Evolutionary conservation across 306 rosid species (phyloP).

Genomic region (barrel medic (Medicago truncatula)): MtrunA17r5.0-ANR NC_053042.1:44387501-44388000

Average conservation of each 20-base stretch:
- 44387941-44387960: not conserved
- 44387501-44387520: constrained; percentile 5
- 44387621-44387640: constrained; percentile 96
- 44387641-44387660: constrained; percentile 65
- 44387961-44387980: not conserved
- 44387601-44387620: constrained; percentile 76
- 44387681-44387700: not conserved
- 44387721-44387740: constrained; percentile 18
- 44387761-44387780: constrained; percentile 14
- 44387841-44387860: constrained; percentile 26
- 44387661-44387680: constrained; percentile 36
- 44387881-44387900: not conserved
- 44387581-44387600: constrained; percentile 75
- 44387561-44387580: constrained; percentile 96
- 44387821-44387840: not conserved
- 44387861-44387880: not conserved
- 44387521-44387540: constrained; percentile 30
- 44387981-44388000: not conserved
- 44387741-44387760: not conserved
- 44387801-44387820: constrained; percentile 20
- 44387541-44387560: constrained; percentile 70
- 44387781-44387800: not conserved
- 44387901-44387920: not conserved
- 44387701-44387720: constrained; percentile 2
- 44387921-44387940: not conserved